Percentiles rank a stretch among this genome's conserved stretches.
Evolutionary conservation across 805 yeast genomes (phyloP).

Genomic region (Lipomyces sp.): DNA sequence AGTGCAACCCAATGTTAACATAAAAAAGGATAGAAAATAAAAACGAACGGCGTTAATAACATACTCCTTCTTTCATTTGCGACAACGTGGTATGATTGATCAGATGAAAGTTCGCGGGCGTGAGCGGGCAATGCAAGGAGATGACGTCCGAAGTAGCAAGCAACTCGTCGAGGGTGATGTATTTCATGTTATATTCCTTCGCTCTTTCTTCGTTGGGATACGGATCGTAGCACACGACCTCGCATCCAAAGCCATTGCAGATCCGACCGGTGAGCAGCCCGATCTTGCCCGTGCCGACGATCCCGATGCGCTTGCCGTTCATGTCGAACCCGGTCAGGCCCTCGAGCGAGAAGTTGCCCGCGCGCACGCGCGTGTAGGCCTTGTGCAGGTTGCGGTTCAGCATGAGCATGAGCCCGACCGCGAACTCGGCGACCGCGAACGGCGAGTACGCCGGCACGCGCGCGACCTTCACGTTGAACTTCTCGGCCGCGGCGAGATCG

Average conservation of each 20-base stretch:
- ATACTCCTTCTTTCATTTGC: constrained; percentile 45
- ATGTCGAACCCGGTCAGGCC: constrained; percentile 34
- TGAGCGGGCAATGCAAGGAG: constrained; percentile 48
- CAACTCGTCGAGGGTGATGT: constrained; percentile 43
- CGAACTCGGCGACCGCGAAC: constrained; percentile 35
- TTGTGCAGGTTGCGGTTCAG: constrained; percentile 33
- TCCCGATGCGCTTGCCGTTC: constrained; percentile 45
- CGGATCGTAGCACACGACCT: constrained; percentile 45
- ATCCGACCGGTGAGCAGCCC: constrained; percentile 45
- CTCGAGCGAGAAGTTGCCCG: constrained; percentile 33
- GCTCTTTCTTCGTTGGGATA: constrained; percentile 34
- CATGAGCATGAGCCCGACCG: constrained; percentile 33
- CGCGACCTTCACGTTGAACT: constrained; percentile 31
- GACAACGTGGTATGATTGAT: constrained; percentile 41
- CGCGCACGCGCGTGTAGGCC: constrained; percentile 33
- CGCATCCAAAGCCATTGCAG: constrained; percentile 46
- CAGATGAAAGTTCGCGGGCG: constrained; percentile 45
- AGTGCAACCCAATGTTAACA: background rate
- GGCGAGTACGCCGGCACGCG: constrained; percentile 35
- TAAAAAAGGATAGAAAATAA: background rate
- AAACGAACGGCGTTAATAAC: constrained; percentile 27
- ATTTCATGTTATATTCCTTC: constrained; percentile 40
- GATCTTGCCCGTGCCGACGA: constrained; percentile 50
- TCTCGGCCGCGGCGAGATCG: constrained; percentile 30
- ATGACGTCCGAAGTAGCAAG: constrained; percentile 43